Evolutionary conservation across 2,329 filamentous ascomycete genomes (phyloP), one percentile per base, ranked within the genome.

Genomic region (Beauveria scarabaeidicola): DNA sequence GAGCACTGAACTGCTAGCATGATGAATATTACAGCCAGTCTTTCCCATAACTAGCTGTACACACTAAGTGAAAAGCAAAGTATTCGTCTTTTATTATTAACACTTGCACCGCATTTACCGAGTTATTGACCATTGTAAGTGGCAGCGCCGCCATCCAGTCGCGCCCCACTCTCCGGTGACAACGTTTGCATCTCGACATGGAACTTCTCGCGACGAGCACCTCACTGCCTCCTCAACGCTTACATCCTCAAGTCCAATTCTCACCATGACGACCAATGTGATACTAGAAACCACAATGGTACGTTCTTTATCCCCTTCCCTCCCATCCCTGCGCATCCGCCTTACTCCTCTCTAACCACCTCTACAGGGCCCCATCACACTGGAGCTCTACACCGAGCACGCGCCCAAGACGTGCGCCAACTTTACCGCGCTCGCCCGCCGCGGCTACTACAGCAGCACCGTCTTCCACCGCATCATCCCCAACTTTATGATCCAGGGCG

Each of bases 401-500:
- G 93, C 93, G 19, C 93, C 94, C 43, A 90, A 87, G 72, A 92
- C 91, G 25, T 95, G 90, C 82, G 83, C 81, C 62, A 96, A 97
- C 81, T 97, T 97, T 77, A 72, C 81, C 27, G 89, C 88, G 5
- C 89, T 97, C 56, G 85, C 86, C 21, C 78, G 82, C 63, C 83
- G 91, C 66, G 90, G 90, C 66, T 97, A 97, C 83, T 99, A 96
- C 82, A 84, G 94, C 77, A 78, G 76, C 70, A 84, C 89, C 61
- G 77, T 92, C 69, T 93, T 97, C 81, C 94, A 97, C 79, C 91
- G 94, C 72, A 87, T 97, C 67, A 97, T 99, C 69, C 86, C 90
- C 56, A 85, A 90, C 75, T 99, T 99, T 79, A 97, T 99, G 93
- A 81, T 96, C 61, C 93, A 97, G 77, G 90, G 88, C 63, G 92